These are phyloP conservation scores for Colletotrichum sp. DNA, from an alignment of 2,329 filamentous ascomycete genomes.

Conservation along the genomic window DNA sequence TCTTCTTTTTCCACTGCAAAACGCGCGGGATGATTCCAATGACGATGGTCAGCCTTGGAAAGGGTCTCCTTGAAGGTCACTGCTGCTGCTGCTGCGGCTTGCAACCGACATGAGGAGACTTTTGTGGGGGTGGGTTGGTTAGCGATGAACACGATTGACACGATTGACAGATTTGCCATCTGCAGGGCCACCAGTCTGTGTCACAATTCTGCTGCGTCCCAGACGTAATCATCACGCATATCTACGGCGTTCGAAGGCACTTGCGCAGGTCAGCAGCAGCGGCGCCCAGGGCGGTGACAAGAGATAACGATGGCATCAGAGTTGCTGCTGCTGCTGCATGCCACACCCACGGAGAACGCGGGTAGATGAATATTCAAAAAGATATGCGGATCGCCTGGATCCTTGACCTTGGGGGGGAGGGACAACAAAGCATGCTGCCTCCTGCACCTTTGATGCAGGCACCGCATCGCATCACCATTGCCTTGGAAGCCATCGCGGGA, in stretches of 20 bases:
- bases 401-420: neutral
- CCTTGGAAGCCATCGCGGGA: slow-evolving; percentile 3
- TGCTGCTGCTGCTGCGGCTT: neutral
- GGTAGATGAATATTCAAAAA: neutral
- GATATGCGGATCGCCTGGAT: neutral
- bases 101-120: neutral
- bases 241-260: neutral
- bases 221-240: slow-evolving; percentile 2
- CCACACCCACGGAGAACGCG: neutral
- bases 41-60: neutral
- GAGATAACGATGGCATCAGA: neutral
- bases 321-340: neutral
- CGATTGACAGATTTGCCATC: neutral
- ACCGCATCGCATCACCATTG: neutral
- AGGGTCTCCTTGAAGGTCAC: neutral
- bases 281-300: neutral
- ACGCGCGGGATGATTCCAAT: neutral
- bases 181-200: neutral
- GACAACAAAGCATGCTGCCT: neutral
- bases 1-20: neutral
- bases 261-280: neutral
- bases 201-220: neutral
- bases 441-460: neutral
- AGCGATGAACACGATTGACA: neutral
- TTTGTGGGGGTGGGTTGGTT: neutral